Conservation (phyloP, 805 yeast species). For the Maudiozyma bulderi region DNA sequence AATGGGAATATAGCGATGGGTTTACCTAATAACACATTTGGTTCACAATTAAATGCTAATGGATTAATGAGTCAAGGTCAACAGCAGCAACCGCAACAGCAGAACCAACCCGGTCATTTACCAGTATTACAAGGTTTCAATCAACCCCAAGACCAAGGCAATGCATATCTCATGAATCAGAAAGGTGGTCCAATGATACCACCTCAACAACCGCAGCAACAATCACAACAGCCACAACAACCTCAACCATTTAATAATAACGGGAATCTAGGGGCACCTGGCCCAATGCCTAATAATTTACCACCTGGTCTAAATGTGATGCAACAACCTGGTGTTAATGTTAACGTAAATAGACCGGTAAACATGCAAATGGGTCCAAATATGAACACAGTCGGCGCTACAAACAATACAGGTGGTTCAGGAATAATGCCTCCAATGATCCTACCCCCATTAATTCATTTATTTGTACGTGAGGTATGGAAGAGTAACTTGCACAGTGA, state of each 20-base stretch:
- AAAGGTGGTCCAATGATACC: conserved; percentile 18
- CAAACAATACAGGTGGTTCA: conserved; percentile 5
- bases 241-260: conserved; percentile 10
- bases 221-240: conserved; percentile 5
- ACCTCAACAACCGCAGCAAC: conserved; percentile 8
- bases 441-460: conserved; percentile 27
- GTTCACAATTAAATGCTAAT: conserved; percentile 21
- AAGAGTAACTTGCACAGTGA: conserved; percentile 57
- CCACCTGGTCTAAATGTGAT: conserved; percentile 23
- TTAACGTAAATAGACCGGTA: conserved; percentile 4
- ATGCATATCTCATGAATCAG: conserved; percentile 22
- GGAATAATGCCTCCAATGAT: conserved; percentile 8
- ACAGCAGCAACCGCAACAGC: not conserved
- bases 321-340: conserved; percentile 11
- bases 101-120: conserved; percentile 9
- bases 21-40: conserved; percentile 20
- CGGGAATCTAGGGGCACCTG: not conserved
- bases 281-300: conserved; percentile 8
- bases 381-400: conserved; percentile 1
- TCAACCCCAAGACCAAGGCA: conserved; percentile 8
- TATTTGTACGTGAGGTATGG: conserved; percentile 65
- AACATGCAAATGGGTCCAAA: conserved; percentile 10
- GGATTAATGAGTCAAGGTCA: conserved; percentile 16
- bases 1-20: conserved; percentile 23
- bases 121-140: conserved; percentile 11